A percentile compares a stretch with the other conserved stretches of the same genome.
Conservation (phyloP, 371 early-diverging fungal genomes). For the Rhizopus delemar region DNA sequence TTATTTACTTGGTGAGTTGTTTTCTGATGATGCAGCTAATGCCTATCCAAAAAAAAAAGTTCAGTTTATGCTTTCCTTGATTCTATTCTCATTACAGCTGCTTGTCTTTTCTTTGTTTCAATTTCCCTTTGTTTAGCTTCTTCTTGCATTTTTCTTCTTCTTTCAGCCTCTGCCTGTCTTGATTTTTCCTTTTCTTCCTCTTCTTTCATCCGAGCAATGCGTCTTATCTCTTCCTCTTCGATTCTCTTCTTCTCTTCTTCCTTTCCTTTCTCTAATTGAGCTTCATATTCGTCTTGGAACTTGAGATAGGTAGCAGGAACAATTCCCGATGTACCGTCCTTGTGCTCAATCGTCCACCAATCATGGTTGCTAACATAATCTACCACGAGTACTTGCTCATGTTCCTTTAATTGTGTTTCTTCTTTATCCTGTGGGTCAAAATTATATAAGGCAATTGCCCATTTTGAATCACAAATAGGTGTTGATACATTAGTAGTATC, state of each 20-base stretch:
- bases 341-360: conserved; percentile 66
- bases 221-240: conserved; percentile 27
- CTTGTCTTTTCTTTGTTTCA: conserved; percentile 21
- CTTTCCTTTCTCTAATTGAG: conserved; percentile 6
- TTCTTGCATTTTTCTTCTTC: conserved; percentile 34
- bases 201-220: conserved; percentile 27
- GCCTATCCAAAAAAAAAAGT: neutral
- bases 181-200: conserved; percentile 21
- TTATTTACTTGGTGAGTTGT: neutral
- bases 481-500: conserved; percentile 1
- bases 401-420: conserved; percentile 69
- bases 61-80: neutral
- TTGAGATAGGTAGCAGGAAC: conserved; percentile 59
- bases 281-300: conserved; percentile 40
- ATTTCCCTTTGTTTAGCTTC: conserved; percentile 27
- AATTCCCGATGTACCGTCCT: conserved; percentile 46
- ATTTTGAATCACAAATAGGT: conserved; percentile 40
- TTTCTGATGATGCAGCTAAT: neutral
- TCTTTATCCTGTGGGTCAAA: conserved; percentile 75
- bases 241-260: conserved; percentile 14
- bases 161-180: conserved; percentile 26
- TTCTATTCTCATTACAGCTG: conserved; percentile 8
- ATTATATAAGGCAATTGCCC: conserved; percentile 74
- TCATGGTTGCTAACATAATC: conserved; percentile 69
- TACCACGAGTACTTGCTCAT: conserved; percentile 71